Evolutionary conservation across 2,329 filamentous ascomycete genomes (phyloP).

Genomic region (Alternaria viburni): DNA sequence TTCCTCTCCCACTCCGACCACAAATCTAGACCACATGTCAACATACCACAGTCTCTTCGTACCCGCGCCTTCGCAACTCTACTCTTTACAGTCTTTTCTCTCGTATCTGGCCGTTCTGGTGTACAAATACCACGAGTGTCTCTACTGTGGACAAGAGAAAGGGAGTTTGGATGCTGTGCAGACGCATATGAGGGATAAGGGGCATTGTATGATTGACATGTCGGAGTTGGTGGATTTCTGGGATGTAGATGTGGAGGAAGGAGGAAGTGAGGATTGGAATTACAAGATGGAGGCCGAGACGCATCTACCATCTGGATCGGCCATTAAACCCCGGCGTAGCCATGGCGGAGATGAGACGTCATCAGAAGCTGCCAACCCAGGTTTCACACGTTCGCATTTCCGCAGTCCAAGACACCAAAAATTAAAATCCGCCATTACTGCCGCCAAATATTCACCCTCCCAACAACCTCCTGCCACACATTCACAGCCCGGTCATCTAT

Average conservation of each 20-base stretch:
- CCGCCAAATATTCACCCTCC: neutral
- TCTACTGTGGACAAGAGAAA: slow-evolving; percentile 1
- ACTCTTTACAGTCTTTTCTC: neutral
- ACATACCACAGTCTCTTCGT: neutral
- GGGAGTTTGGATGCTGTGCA: neutral
- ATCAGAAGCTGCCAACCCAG: neutral
- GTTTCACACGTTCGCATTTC: neutral
- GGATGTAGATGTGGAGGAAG: neutral
- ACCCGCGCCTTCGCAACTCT: neutral
- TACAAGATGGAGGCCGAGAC: neutral
- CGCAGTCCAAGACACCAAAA: neutral
- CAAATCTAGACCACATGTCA: slow-evolving; percentile 7
- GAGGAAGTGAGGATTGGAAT: neutral
- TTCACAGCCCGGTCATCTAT: neutral
- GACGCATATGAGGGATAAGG: slow-evolving; percentile 8
- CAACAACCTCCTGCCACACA: neutral
- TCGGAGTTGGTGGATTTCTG: neutral
- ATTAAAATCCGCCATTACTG: fast-evolving
- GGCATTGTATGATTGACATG: slow-evolving; percentile 1
- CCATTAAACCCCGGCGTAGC: neutral
- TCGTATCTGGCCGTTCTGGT: neutral
- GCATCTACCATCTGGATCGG: neutral
- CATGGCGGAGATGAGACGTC: neutral
- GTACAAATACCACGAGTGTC: neutral
- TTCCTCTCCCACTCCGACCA: neutral